Base-by-base conservation (phyloP, 805 yeast genomes). In the Tetrapisispora taiwanensis region DNA sequence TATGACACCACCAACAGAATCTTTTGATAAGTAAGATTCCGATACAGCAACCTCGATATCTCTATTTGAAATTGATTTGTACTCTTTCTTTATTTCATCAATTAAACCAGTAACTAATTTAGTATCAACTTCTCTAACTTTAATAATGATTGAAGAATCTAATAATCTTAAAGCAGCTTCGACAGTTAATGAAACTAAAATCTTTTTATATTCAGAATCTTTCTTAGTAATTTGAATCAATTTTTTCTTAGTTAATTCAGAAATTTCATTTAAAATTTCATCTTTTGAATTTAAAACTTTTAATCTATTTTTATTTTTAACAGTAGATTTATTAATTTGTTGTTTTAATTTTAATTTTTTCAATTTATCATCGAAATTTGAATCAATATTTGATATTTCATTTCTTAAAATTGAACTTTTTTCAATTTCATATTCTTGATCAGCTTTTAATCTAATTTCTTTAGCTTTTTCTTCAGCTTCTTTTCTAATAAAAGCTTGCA, bases 391-490 rank as follows among this genome's bases (percentile, higher is more conserved):
- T 42, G 92, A 81, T 45, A 84, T 84, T 69, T 92, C 98, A 13
- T 87, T 75, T 60, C 97, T 85, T 47, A 92, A 97, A 60, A 92
- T 80, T 46, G 87, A 79, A 19, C 96, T 90, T 74, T 92, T 92
- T 66, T 92, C 98, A 59, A 92, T 89, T 68, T 92, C 97, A 65
- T 90, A 92, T 71, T 92, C 99, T 68, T 92, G 98, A 65, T 94
- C 95, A 36, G 97, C 96, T 73, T 92, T 94, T 59, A 92, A 74
- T 64, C 76, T 81, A 62, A 92, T 88, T 69, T 92, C 99, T 66
- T 85, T 86, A 54, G 97, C 96, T 72, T 92, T 92, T 68, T 92
- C 99, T 60, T 89, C 95, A 33, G 99, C 99, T 72, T 92, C 99
- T 77, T 90, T 92, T 71, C 84, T 86, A 76, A 92, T 92, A 80